phyloP scores from a whole-genome alignment of 2,329 filamentous ascomycete species.

The Aspergillus sp. region DNA sequence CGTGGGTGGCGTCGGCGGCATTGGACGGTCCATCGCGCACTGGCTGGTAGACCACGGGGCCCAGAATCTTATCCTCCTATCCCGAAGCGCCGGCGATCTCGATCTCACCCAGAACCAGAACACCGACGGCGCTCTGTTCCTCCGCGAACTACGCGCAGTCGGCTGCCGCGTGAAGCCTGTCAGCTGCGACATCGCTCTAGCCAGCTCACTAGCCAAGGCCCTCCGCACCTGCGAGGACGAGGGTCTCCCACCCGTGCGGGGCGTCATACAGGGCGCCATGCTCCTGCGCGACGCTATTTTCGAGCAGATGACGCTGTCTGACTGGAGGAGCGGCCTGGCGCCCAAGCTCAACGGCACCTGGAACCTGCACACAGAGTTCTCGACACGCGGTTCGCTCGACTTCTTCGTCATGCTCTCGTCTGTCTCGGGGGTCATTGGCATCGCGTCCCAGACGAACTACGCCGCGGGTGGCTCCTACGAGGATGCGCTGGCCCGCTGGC shows the following conservation, averaged over 20 bases:
- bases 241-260: background rate
- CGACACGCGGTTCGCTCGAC: background rate
- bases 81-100: too few species aligned
- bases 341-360: constrained; percentile 1
- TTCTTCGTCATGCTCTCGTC: constrained; percentile 9
- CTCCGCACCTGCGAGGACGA: too few species aligned
- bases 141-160: too few species aligned
- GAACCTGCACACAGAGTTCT: constrained; percentile 1
- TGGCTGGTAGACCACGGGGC: too few species aligned
- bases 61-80: too few species aligned
- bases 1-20: too few species aligned
- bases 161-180: too few species aligned
- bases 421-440: background rate
- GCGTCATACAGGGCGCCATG: constrained; percentile 5
- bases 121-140: too few species aligned
- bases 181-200: too few species aligned
- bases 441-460: constrained; percentile 4
- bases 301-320: background rate
- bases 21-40: too few species aligned
- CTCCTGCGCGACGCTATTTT: background rate
- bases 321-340: background rate
- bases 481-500: constrained; percentile 28
- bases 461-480: constrained; percentile 29
- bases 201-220: too few species aligned
- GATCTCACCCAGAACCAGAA: too few species aligned